These are phyloP conservation scores for Cladosporium velox DNA, from an alignment of 2,329 filamentous ascomycete genomes.

Conservation along the genomic window DNA sequence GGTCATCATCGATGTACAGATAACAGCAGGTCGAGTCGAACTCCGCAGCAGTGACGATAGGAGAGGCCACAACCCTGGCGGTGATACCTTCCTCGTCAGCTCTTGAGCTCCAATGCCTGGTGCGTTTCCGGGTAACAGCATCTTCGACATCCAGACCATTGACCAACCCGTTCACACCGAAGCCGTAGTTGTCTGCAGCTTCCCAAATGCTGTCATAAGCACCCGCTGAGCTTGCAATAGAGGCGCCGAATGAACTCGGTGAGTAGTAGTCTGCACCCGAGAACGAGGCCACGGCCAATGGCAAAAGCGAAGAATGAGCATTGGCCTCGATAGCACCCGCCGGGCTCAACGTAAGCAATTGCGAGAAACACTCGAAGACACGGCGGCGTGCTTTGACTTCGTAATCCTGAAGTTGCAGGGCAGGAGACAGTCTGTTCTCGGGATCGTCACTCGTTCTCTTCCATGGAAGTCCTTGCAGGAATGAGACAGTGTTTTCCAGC, in stretches of 20 bases:
- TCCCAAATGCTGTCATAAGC: conserved; percentile 96
- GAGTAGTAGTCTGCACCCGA: conserved; percentile 89
- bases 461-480: conserved; percentile 78
- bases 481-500: conserved; percentile 91
- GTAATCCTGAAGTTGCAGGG: conserved; percentile 84
- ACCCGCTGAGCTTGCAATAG: conserved; percentile 86
- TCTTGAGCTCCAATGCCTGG: conserved; percentile 41
- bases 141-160: conserved; percentile 71
- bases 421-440: conserved; percentile 77
- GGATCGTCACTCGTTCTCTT: conserved; percentile 88
- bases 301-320: conserved; percentile 86
- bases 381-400: conserved; percentile 90
- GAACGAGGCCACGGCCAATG: conserved; percentile 85
- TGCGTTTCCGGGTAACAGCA: conserved; percentile 67
- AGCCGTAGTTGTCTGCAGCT: conserved; percentile 88
- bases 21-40: conserved; percentile 87
- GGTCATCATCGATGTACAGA: conserved; percentile 55
- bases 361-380: conserved; percentile 92
- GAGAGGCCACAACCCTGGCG: conserved; percentile 56
- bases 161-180: conserved; percentile 86
- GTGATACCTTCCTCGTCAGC: conserved; percentile 66
- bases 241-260: conserved; percentile 80
- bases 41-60: conserved; percentile 80
- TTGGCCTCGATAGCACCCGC: conserved; percentile 81
- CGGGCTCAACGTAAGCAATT: conserved; percentile 84